These are phyloP conservation scores for Seminavis robusta DNA, from an alignment of 108 stramenopile species.

Conservation along the genomic window DNA sequence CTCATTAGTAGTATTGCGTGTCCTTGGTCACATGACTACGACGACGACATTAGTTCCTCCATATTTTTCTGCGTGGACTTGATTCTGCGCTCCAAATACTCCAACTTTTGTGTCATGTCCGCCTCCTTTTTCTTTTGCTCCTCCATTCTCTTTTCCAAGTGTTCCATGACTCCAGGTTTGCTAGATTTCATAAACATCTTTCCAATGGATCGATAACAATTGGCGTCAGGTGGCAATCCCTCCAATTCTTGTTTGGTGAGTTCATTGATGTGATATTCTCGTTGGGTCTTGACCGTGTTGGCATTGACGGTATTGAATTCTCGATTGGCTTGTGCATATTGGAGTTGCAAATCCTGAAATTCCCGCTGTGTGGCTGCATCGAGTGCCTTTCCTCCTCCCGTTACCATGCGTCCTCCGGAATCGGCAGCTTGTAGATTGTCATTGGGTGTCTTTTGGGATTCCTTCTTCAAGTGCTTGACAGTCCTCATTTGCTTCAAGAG, in stretches of 20 bases:
- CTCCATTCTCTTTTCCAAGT: slow-evolving; percentile 51
- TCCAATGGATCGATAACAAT: slow-evolving; percentile 71
- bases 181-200: slow-evolving; percentile 80
- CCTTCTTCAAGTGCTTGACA: slow-evolving; percentile 53
- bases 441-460: slow-evolving; percentile 22
- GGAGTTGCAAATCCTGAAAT: slow-evolving; percentile 75
- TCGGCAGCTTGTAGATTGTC: background rate
- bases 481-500: slow-evolving; percentile 65
- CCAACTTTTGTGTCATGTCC: slow-evolving; percentile 67
- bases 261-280: slow-evolving; percentile 61
- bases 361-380: slow-evolving; percentile 58
- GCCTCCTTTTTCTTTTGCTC: slow-evolving; percentile 43
- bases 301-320: slow-evolving; percentile 74
- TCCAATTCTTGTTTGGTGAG: slow-evolving; percentile 68
- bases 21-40: too few relatives aligned
- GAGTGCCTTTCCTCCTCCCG: slow-evolving; percentile 1
- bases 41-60: slow-evolving; percentile 67
- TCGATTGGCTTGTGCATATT: slow-evolving; percentile 56
- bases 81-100: slow-evolving; percentile 79
- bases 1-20: too few relatives aligned
- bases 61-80: slow-evolving; percentile 83
- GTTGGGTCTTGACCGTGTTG: slow-evolving; percentile 43
- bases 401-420: background rate
- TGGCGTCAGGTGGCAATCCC: slow-evolving; percentile 35
- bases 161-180: slow-evolving; percentile 42